A percentile compares a stretch with the other conserved stretches of the same genome.
Evolutionary conservation across 257 asterid species (phyloP).

Genomic region (Salvia splendens): DNA sequence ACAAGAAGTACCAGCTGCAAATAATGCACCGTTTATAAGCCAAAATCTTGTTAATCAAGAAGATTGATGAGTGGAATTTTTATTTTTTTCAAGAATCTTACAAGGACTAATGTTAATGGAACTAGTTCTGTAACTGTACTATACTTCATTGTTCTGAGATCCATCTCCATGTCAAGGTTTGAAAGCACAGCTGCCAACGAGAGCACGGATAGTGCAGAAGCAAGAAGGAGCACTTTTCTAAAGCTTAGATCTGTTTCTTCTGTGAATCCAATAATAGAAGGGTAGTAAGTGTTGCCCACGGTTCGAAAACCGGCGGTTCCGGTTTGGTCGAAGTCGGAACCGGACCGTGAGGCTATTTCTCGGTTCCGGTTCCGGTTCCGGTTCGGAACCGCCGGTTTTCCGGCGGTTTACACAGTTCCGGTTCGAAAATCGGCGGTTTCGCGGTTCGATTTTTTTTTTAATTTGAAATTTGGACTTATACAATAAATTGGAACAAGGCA

Average conservation of each 20-base stretch:
- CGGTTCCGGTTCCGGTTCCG: too few species aligned
- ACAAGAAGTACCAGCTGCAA: conserved; percentile 55
- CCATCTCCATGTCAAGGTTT: conserved; percentile 83
- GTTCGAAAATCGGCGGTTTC: too few species aligned
- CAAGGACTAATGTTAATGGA: conserved; percentile 56
- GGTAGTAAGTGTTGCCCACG: too few species aligned
- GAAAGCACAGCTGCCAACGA: conserved; percentile 60
- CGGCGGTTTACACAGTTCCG: too few species aligned
- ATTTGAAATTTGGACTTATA: too few species aligned
- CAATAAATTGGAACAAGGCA: too few species aligned
- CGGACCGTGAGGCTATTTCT: too few species aligned
- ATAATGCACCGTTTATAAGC: background rate
- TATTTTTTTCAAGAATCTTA: conserved; percentile 20
- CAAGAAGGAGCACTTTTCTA: conserved; percentile 64
- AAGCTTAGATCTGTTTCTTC: conserved; percentile 68
- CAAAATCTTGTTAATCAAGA: background rate
- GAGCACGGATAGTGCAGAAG: conserved; percentile 60
- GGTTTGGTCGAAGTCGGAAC: too few species aligned
- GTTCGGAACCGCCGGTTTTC: too few species aligned
- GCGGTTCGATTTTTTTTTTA: too few species aligned
- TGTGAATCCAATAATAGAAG: conserved; percentile 66
- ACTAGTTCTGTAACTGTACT: conserved; percentile 53
- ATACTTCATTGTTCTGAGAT: conserved; percentile 43
- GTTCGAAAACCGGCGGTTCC: too few species aligned
- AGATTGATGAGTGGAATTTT: background rate